Percentiles rank a stretch among this genome's conserved stretches.
Conservation (phyloP, 345 rosid species). For the Mangifera indica region DNA sequence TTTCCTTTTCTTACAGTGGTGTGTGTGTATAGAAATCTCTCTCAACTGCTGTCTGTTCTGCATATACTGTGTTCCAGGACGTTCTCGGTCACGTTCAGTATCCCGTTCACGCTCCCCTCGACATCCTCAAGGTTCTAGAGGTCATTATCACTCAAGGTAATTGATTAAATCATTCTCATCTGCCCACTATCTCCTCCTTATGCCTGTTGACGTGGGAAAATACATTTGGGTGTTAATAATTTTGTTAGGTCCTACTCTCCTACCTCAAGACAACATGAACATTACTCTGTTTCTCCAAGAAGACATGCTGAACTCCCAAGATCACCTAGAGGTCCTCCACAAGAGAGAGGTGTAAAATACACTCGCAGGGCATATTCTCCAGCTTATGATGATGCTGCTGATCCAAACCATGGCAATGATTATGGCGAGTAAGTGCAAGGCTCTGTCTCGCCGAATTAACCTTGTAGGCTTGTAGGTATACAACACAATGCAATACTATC, state of each 20-base stretch:
- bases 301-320: slow-evolving; percentile 59
- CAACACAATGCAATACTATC: not conserved
- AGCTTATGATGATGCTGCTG: slow-evolving; percentile 40
- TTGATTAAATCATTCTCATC: not conserved
- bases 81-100: slow-evolving; percentile 73
- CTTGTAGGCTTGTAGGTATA: not conserved
- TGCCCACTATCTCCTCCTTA: not conserved
- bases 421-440: slow-evolving; percentile 50
- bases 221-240: not conserved
- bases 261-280: slow-evolving; percentile 51
- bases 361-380: slow-evolving; percentile 66
- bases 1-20: not conserved
- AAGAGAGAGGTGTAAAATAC: slow-evolving; percentile 50
- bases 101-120: slow-evolving; percentile 76
- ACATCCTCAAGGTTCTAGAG: slow-evolving; percentile 64
- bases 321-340: slow-evolving; percentile 77
- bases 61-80: slow-evolving; percentile 46
- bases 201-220: not conserved
- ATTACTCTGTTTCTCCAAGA: slow-evolving; percentile 76
- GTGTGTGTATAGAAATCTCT: not conserved
- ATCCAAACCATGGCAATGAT: slow-evolving; percentile 40
- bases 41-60: slow-evolving; percentile 6
- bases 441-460: not conserved
- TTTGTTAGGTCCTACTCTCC: slow-evolving; percentile 81
- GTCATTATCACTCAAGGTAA: slow-evolving; percentile 84